Base-by-base conservation (phyloP, 2,329 filamentous ascomycete species). In the Botrytis porri region DNA sequence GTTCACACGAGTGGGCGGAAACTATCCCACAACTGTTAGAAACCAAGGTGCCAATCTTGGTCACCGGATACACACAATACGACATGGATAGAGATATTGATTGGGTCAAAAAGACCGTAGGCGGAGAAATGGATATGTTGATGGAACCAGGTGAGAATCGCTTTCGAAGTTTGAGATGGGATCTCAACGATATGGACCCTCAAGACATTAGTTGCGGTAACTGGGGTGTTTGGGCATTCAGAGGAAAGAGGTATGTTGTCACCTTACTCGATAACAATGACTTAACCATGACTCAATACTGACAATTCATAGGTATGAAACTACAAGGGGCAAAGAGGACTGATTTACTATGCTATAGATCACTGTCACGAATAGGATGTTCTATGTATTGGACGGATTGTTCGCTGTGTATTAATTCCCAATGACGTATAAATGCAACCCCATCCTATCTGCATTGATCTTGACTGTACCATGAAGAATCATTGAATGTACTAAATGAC, bases 141-240 rank as follows among this genome's bases (percentile, higher is more conserved):
- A 86, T 99, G 79, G 89, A 97, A 82, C 96, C 97, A 0, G 95
- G 94, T 54, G 95, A 98, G 86, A 99, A 99, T 80, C 87, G 87
- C 25, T 99, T 99, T 85, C 88, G 95, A 79, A 99, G 96, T 84
- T 83, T 98, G 81, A 87, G 95, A 79, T 99, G 97, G 97, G 97
- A 99, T 83, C 83, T 99, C 80, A 98, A 99, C 80, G 97, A 99
- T 80, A 84, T 96, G 76, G 96, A 98, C 81, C 95, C 95, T 10
- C 93, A 97, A 80, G 96, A 98, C 82, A 86, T 98, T 75, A 97
- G 92, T 78, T 97, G 94, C 80, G 95, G 96, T 72, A 99, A 99
- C 83, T 99, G 94, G 94, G 96, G 96, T 18, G 86, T 97, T 2
- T 99, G 97, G 94, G 94, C 92, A 22, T 99, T 99, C 85, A 89